Evolutionary conservation across 495 filamentous ascomycete species (phyloP), one percentile per base, ranked within the genome.

Genomic region (Peziza echinospora): DNA sequence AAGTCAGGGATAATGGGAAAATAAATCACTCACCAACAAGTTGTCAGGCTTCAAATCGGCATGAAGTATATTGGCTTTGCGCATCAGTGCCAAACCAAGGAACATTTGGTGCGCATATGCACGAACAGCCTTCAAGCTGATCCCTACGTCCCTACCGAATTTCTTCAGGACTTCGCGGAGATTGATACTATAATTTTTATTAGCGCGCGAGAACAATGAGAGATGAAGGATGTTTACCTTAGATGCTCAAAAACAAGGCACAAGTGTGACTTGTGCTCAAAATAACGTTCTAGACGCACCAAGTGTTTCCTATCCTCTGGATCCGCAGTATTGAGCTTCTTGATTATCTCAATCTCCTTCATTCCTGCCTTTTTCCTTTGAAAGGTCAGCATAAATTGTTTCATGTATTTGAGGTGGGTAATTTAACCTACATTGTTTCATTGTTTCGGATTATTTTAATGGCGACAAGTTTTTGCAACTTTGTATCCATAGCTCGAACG

Each of bases 11-110:
- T n/a, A n/a, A n/a, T n/a, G n/a, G n/a, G n/a, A n/a, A n/a, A n/a
- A n/a, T n/a, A n/a, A n/a, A n/a, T n/a, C n/a, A n/a, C n/a, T n/a
- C 59, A 71, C 77, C 52, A 97, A 68, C 25, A 97, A 80, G 55
- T 97, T 97, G 71, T 97, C 89, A 3, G 89, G 89, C 60, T 97
- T 97, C 50, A 97, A 61, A 66, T 97, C 89, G 2, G 86, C 86
- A 58, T 97, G 89, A 28, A 97, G 65, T 58, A 96, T 82, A 62
- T 85, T 82, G 70, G 81, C 86, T 57, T 84, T 84, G 52, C 84
- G 78, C 58, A 97, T 70, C 47, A 89, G 72, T 56, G 75, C 76
- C 46, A 96, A 64, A 1, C 82, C 84, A 25, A 85, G 70, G 62
- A 97, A 96, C 61, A 94, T 91, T 63, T 96, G 91, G 52, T 82